Conservation (phyloP, 208 protist species). For the Vickermania spadyakhi region DNA sequence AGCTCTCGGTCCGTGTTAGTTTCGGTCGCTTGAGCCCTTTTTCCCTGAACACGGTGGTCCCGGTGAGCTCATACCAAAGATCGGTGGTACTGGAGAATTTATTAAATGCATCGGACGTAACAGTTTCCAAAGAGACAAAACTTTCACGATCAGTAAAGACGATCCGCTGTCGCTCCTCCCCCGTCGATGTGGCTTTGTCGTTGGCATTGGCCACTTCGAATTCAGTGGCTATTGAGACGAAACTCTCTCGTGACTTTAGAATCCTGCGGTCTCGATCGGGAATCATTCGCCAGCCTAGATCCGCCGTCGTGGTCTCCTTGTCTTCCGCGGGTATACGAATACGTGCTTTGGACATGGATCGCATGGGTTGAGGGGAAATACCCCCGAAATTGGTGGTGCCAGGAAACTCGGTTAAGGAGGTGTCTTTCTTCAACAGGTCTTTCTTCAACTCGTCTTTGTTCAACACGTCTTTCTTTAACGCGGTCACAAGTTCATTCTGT, state of each 20-base stretch:
- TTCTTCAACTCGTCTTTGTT: no score
- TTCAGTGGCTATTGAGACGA: background rate
- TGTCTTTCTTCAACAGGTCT: no score
- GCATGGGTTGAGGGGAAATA: no score
- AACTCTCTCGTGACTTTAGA: background rate
- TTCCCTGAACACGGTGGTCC: background rate
- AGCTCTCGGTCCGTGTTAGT: background rate
- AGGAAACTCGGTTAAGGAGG: no score
- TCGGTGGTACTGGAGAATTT: background rate
- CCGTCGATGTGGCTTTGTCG: background rate
- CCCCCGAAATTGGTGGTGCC: no score
- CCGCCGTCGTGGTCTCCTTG: background rate
- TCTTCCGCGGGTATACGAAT: background rate
- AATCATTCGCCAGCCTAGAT: background rate
- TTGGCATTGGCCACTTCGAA: background rate
- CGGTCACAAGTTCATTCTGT: background rate
- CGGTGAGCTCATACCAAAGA: background rate
- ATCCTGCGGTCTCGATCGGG: background rate
- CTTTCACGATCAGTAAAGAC: background rate
- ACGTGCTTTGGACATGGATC: background rate
- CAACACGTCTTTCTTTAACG: background rate
- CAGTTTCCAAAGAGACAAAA: background rate
- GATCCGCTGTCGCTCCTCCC: background rate
- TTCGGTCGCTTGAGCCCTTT: background rate
- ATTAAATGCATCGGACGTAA: background rate